phyloP scores from a whole-genome alignment of 1,284 basidiomycete species.

The Tilletia walkeri region DNA sequence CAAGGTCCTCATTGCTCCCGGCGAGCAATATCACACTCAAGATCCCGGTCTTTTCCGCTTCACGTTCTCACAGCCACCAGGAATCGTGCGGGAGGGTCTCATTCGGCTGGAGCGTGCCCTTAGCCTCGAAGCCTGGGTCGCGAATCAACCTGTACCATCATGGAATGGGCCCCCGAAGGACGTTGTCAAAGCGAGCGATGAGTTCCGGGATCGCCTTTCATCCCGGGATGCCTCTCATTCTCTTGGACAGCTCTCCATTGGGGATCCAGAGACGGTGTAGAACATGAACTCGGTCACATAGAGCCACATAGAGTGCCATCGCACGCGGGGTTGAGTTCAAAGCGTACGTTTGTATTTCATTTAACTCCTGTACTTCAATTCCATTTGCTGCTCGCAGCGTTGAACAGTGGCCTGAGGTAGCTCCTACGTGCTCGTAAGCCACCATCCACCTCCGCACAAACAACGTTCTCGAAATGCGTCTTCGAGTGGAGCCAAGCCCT shows the following conservation, averaged over 20 bases:
- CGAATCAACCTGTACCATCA: neutral
- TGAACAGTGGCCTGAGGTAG: no score
- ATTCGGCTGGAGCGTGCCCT: constrained; percentile 29
- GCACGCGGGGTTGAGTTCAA: no score
- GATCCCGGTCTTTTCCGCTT: constrained; percentile 24
- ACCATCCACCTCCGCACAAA: constrained; percentile 9
- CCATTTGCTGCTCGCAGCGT: no score
- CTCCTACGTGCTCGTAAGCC: neutral
- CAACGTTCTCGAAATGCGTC: constrained; percentile 1
- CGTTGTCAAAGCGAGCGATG: neutral
- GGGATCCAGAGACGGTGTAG: no score
- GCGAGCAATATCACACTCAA: constrained; percentile 38
- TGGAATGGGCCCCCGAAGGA: constrained; percentile 1
- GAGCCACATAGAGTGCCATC: no score
- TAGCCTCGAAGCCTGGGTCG: constrained; percentile 21
- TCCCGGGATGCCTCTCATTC: no score
- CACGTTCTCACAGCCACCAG: constrained; percentile 30
- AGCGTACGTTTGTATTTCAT: no score
- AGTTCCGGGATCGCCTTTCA: neutral
- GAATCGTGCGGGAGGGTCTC: constrained; percentile 32
- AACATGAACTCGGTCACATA: no score
- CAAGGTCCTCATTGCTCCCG: constrained; percentile 35
- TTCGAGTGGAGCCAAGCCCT: neutral
- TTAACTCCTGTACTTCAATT: neutral
- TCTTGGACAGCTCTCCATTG: no score